These are phyloP conservation scores for Moelleriella libera DNA, from an alignment of 2,329 filamentous ascomycete species.

Conservation along the genomic window DNA sequence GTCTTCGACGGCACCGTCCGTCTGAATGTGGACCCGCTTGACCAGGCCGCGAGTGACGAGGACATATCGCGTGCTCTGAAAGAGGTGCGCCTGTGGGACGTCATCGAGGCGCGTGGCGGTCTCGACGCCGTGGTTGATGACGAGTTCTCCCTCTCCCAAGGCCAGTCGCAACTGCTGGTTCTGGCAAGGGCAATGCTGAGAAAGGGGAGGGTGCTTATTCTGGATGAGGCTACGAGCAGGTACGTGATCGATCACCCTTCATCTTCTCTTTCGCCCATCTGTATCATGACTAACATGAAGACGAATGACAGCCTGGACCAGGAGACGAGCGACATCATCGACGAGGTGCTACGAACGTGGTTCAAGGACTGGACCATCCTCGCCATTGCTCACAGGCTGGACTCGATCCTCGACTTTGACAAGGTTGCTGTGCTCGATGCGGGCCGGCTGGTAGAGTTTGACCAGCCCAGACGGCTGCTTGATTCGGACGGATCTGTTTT, in stretches of 20 bases:
- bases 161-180: slow-evolving; percentile 7
- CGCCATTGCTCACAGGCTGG: slow-evolving; percentile 1
- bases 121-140: slow-evolving; percentile 4
- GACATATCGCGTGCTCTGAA: slow-evolving; percentile 4
- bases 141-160: slow-evolving; percentile 2
- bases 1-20: slow-evolving; percentile 32
- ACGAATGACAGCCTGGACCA: background rate
- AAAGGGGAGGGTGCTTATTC: background rate
- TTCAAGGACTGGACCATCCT: slow-evolving; percentile 3
- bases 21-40: slow-evolving; percentile 30
- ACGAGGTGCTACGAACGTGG: background rate
- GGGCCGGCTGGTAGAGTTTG: background rate
- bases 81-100: slow-evolving; percentile 6
- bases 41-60: slow-evolving; percentile 17
- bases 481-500: too few species aligned
- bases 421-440: background rate
- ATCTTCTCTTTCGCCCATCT: too few species aligned
- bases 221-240: slow-evolving; percentile 3
- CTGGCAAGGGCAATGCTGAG: slow-evolving; percentile 4
- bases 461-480: too few species aligned
- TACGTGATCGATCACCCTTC: too few species aligned
- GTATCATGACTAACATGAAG: too few species aligned
- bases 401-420: slow-evolving; percentile 1
- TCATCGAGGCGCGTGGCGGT: slow-evolving; percentile 2
- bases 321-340: slow-evolving; percentile 1